A percentile compares a stretch with the other conserved stretches of the same genome.
phyloP scores from a whole-genome alignment of 805 yeast genomes.

The Debaryomyces tyrocola region DNA sequence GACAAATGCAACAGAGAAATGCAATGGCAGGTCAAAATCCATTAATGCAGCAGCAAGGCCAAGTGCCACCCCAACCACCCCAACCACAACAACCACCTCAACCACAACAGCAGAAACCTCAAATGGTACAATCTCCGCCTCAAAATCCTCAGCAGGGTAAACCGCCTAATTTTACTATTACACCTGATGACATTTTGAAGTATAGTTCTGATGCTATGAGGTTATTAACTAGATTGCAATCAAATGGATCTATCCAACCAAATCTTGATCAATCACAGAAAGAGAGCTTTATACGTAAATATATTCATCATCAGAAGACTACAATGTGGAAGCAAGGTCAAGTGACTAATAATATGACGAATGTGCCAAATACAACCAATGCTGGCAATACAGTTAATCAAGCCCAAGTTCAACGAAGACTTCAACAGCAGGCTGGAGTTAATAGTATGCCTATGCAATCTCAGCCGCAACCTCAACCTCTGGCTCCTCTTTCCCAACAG shows the following conservation, averaged over 20 bases:
- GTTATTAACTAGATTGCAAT: slow-evolving; percentile 35
- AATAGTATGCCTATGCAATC: slow-evolving; percentile 6
- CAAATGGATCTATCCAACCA: slow-evolving; percentile 32
- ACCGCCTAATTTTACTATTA: slow-evolving; percentile 32
- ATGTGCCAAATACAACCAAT: neutral
- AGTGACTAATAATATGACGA: neutral
- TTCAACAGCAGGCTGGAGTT: slow-evolving; percentile 10
- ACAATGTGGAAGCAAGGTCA: slow-evolving; percentile 27
- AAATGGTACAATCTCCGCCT: slow-evolving; percentile 3
- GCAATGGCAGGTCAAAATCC: slow-evolving; percentile 14
- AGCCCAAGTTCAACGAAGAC: slow-evolving; percentile 13
- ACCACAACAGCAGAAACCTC: slow-evolving; percentile 17
- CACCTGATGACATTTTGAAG: slow-evolving; percentile 39
- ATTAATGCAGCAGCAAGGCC: slow-evolving; percentile 22
- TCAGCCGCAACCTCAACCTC: slow-evolving; percentile 14
- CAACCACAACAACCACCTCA: slow-evolving; percentile 27
- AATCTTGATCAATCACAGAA: slow-evolving; percentile 37
- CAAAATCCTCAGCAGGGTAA: slow-evolving; percentile 9
- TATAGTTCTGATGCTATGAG: slow-evolving; percentile 41
- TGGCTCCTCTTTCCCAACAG: slow-evolving; percentile 12
- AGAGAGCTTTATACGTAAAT: slow-evolving; percentile 39
- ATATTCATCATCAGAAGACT: slow-evolving; percentile 38
- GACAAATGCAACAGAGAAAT: slow-evolving; percentile 31
- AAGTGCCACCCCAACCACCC: slow-evolving; percentile 27
- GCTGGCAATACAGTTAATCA: slow-evolving; percentile 10